phyloP scores from a whole-genome alignment of 495 filamentous ascomycete genomes.

The Tuber microsphaerosporum region DNA sequence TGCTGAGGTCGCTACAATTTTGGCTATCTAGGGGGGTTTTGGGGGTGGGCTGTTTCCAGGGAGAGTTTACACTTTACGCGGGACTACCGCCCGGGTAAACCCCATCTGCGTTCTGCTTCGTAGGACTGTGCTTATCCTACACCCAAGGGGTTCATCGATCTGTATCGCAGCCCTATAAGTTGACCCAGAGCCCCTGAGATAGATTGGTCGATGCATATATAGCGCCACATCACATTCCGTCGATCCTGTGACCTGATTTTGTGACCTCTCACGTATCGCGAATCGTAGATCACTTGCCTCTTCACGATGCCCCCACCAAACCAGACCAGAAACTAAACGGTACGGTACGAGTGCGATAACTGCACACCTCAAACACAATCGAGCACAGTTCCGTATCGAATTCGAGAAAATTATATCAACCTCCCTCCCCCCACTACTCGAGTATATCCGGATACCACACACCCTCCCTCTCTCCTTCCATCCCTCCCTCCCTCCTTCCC shows the following conservation, averaged over 20 bases:
- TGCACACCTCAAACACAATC: not conserved
- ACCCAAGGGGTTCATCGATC: not conserved
- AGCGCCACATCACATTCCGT: not conserved
- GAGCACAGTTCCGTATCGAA: too few species aligned
- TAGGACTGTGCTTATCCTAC: not conserved
- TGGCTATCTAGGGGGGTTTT: too few species aligned
- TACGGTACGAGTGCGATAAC: too few species aligned
- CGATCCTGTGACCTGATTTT: not conserved
- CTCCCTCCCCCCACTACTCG: not conserved
- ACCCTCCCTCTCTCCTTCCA: not conserved
- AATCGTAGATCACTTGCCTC: not conserved
- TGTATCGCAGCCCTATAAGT: not conserved
- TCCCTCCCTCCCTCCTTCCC: not conserved
- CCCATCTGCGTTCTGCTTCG: not conserved
- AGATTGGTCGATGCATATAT: not conserved
- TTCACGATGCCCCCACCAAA: not conserved
- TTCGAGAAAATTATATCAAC: too few species aligned
- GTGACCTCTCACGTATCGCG: not conserved
- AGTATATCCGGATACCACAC: not conserved
- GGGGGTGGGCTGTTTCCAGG: too few species aligned
- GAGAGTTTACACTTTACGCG: too few species aligned
- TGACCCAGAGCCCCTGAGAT: not conserved
- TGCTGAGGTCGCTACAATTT: too few species aligned
- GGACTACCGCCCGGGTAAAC: not conserved
- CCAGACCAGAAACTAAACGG: not conserved